Conservation (phyloP, 208 protist genomes). For the Wallacemonas rigidus region DNA sequence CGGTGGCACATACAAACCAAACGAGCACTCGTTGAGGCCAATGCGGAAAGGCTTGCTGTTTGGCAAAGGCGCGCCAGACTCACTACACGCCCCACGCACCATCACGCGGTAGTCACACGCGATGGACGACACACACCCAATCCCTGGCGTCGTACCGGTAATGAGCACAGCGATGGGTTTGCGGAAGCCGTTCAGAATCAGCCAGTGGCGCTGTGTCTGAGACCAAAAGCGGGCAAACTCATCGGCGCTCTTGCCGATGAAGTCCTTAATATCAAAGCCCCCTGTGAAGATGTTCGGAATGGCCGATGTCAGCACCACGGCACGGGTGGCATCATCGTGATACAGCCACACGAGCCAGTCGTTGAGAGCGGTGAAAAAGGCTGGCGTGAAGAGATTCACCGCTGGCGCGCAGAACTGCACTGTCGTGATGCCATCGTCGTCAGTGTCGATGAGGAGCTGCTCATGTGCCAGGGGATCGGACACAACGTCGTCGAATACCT, state of each 20-base stretch:
- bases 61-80: not conserved
- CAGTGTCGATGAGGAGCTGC: slow-evolving; percentile 7
- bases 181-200: slow-evolving; percentile 38
- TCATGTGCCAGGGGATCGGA: slow-evolving; percentile 10
- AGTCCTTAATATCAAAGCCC: slow-evolving; percentile 32
- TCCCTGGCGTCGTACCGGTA: slow-evolving; percentile 32
- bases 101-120: slow-evolving; percentile 49
- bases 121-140: slow-evolving; percentile 40
- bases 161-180: slow-evolving; percentile 40
- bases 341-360: slow-evolving; percentile 20
- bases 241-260: slow-evolving; percentile 13
- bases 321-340: slow-evolving; percentile 5
- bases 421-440: slow-evolving; percentile 11
- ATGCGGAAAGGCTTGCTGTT: slow-evolving; percentile 21
- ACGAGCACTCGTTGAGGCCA: slow-evolving; percentile 34
- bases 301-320: slow-evolving; percentile 35
- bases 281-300: slow-evolving; percentile 31
- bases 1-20: slow-evolving; percentile 38
- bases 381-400: slow-evolving; percentile 6
- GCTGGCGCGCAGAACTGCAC: not conserved
- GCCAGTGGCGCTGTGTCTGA: slow-evolving; percentile 29
- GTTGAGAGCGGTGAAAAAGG: slow-evolving; percentile 13
- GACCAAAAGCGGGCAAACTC: slow-evolving; percentile 25
- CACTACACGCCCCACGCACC: slow-evolving; percentile 12
- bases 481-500: slow-evolving; percentile 7